Conservation (phyloP, 352 stramenopile species). For the Phytophthora pluvialis region DNA sequence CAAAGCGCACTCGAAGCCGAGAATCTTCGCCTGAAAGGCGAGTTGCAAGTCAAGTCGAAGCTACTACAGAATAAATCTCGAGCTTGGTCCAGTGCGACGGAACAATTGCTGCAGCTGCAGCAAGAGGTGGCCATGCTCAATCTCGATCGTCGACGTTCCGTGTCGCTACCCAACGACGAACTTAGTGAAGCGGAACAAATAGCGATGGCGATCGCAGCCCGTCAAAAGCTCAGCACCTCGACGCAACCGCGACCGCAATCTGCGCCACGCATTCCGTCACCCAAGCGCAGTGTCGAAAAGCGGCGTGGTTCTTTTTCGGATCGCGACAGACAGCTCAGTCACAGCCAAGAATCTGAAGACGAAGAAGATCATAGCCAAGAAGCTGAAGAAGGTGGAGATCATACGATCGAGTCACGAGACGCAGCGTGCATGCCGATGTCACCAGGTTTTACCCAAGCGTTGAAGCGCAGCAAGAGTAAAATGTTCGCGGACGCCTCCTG, state of each 20-base stretch:
- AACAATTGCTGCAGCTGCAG: constrained; percentile 78
- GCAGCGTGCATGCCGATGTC: constrained; percentile 27
- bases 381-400: constrained; percentile 4
- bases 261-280: constrained; percentile 27
- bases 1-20: constrained; percentile 74
- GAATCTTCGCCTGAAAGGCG: constrained; percentile 73
- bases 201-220: constrained; percentile 29
- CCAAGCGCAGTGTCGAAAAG: constrained; percentile 34
- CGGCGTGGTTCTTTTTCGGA: constrained; percentile 31
- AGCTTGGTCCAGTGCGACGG: constrained; percentile 79
- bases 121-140: constrained; percentile 87
- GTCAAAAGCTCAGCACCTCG: constrained; percentile 14
- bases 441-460: neutral
- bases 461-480: constrained; percentile 28
- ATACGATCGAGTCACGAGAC: constrained; percentile 8
- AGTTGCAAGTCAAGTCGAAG: constrained; percentile 84
- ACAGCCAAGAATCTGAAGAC: constrained; percentile 3
- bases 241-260: constrained; percentile 35
- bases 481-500: constrained; percentile 36
- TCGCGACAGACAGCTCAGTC: constrained; percentile 1
- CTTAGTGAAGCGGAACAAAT: constrained; percentile 29
- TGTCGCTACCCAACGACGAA: constrained; percentile 12
- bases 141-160: constrained; percentile 46
- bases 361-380: constrained; percentile 4
- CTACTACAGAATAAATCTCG: constrained; percentile 85